Base-by-base conservation (phyloP, 1,284 basidiomycete species). In the Apiotrichum siamense region DNA sequence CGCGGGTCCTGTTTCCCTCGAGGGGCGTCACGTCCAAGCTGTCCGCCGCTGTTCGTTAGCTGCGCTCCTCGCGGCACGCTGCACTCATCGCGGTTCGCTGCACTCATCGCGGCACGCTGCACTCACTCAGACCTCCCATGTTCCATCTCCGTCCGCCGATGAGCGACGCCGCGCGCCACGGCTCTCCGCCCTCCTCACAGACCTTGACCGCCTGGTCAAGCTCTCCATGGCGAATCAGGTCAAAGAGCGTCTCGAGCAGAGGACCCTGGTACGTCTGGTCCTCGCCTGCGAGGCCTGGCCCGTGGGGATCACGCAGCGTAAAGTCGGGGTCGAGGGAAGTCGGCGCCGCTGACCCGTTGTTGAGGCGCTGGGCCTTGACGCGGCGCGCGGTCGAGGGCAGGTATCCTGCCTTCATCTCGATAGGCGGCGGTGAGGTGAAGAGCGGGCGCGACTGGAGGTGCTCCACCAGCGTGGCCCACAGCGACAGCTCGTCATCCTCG, bases 171-270 rank as follows among this genome's bases (percentile, higher is more conserved):
- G 62, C 70, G 26, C 90, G 80, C 93, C 93, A 97, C 3, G 88
- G 85, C 61, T 94, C 88, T 55, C 90, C 85, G 0, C 87, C 85
- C 62, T 83, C 84, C 57, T 84, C 77, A 66, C 89, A 94, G 13
- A 93, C 75, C 35, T 88, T 85, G 10, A 93, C 78, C 0, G 92
- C 93, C 18, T 87, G 83, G 25, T 86, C 86, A 18, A 96, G 72
- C 58, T 85, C 78, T 17, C 94, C 94, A 47, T 69, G 65, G 40
- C 73, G 52, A 5, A 75, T 62, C 6, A 67, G 55, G 49, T 72
- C 65, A 53, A 60, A 74, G 15, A 74, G 50, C 12, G 63, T 69
- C 53, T 67, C 67, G 33, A 74, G 49, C 35, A 73, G 49, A 0
- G 70, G 69, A 2, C 40, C 49, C 48, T 70, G 65, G 48, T 73